Conservation (phyloP, 148 eudicot species). For the Rhododendron henanense region DNA sequence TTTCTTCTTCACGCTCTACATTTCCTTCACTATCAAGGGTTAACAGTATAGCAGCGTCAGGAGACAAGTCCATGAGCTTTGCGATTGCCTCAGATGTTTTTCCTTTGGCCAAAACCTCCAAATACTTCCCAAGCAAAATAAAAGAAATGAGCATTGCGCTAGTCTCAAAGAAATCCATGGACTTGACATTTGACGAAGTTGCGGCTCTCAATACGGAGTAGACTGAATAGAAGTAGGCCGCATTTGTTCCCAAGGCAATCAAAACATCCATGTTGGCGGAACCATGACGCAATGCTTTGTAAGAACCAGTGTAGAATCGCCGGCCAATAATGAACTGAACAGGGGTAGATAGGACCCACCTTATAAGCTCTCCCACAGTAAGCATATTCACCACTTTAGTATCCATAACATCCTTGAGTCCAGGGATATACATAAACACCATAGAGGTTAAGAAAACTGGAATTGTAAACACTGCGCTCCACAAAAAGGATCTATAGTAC, state of each 20-base stretch:
- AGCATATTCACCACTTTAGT: constrained; percentile 70
- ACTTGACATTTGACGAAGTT: constrained; percentile 51
- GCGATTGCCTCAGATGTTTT: constrained; percentile 96
- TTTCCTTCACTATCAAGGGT: constrained; percentile 56
- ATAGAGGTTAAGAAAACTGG: constrained; percentile 85
- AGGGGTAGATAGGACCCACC: constrained; percentile 86
- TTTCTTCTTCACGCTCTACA: constrained; percentile 68
- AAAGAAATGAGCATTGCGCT: constrained; percentile 93
- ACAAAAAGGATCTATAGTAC: constrained; percentile 57
- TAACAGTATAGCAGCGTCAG: constrained; percentile 68
- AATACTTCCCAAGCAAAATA: constrained; percentile 87
- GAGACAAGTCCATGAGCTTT: constrained; percentile 94
- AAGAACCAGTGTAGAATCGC: constrained; percentile 76
- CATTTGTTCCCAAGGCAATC: constrained; percentile 90
- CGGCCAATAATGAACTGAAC: constrained; percentile 89
- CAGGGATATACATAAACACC: constrained; percentile 92
- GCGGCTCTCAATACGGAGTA: constrained; percentile 81
- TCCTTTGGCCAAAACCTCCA: constrained; percentile 89
- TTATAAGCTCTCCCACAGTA: constrained; percentile 57
- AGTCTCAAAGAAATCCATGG: constrained; percentile 91
- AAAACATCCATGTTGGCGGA: constrained; percentile 98
- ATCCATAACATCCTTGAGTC: constrained; percentile 56
- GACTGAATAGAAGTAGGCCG: constrained; percentile 91
- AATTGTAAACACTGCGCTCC: constrained; percentile 84
- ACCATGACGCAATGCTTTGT: constrained; percentile 71